Evolutionary conservation across 805 yeast species (phyloP), one percentile per base, ranked within the genome.

Genomic region (Priceomyces medius): DNA sequence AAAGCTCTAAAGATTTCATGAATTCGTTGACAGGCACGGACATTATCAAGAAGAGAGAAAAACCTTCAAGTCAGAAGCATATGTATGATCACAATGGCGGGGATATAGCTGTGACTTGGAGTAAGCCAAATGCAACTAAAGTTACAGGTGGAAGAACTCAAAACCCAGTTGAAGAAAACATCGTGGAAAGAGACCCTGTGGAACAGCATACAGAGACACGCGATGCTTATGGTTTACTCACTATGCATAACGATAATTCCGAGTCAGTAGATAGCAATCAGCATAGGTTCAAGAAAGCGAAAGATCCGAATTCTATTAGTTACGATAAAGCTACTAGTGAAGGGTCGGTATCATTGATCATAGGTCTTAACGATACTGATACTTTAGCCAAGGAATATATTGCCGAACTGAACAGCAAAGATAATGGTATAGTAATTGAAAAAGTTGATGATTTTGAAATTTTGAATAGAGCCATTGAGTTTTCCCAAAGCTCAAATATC

Each of bases 361-460:
- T 26, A 26, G 33, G 33, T 6, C 7, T 39, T 12, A 40, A 23
- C 20, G 39, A 40, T n/a, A 18, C 35, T 5, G 38, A 35, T 24
- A 18, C 38, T 13, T 24, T 35, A 17, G 84, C 79, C 0, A 68
- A 71, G 38, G 85, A 84, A 0, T 82, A 82, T 48, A 63, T 70
- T n/a, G 49, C 69, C 17, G 87, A 86, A 1, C 56, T 75, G 48
- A 80, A 78, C 51, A 85, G 79, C 45, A 85, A 81, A 48, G 58
- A 76, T 7, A 69, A 73, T 37, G 85, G 85, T 0, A 76, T 76
- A 10, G 73, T 82, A 0, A 73, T 82, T 16, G 76, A 77, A 45
- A 63, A 69, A 41, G 40, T 81, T 8, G 71, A 64, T 9, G 88
- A 82, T 54, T 80, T 82, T 51, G 74, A 75, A 47, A 52, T 47